Conservation (phyloP, 768 basidiomycete species). For the Dendrothele bispora region DNA sequence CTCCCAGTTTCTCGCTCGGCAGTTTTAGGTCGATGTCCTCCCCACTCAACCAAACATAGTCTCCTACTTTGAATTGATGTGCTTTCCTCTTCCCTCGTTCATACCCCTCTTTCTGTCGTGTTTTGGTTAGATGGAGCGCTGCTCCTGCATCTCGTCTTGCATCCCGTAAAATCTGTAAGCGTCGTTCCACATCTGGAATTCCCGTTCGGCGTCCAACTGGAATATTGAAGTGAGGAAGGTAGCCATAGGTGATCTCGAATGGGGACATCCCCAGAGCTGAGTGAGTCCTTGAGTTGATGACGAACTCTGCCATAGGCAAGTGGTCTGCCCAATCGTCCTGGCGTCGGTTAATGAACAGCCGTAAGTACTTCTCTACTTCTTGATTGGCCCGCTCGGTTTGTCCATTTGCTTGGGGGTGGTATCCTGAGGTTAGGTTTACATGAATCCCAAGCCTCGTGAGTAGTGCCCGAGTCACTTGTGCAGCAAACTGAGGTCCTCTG, state of each 20-base stretch:
- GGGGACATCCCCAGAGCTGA: background rate
- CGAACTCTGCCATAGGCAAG: constrained; percentile 30
- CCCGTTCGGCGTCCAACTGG: too few species aligned
- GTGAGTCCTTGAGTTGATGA: background rate
- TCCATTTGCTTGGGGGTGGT: constrained; percentile 25
- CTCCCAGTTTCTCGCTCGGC: background rate
- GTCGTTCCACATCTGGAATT: too few species aligned
- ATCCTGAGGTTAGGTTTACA: background rate
- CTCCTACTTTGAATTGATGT: constrained; percentile 1
- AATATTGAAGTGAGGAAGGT: too few species aligned
- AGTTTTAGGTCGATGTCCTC: background rate
- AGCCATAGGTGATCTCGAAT: too few species aligned
- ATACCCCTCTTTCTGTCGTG: background rate
- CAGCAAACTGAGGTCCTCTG: constrained; percentile 9
- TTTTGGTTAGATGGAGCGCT: too few species aligned
- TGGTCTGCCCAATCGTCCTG: constrained; percentile 32
- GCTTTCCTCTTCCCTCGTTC: background rate
- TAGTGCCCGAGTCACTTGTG: constrained; percentile 2
- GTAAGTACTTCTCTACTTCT: constrained; percentile 27
- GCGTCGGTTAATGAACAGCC: constrained; percentile 22
- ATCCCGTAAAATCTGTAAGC: too few species aligned
- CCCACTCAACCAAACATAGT: background rate
- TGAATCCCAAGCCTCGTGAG: background rate
- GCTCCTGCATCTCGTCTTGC: too few species aligned
- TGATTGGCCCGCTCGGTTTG: constrained; percentile 27